phyloP scores from a whole-genome alignment of 2,329 filamentous ascomycete species.

The Massarina eburnea region DNA sequence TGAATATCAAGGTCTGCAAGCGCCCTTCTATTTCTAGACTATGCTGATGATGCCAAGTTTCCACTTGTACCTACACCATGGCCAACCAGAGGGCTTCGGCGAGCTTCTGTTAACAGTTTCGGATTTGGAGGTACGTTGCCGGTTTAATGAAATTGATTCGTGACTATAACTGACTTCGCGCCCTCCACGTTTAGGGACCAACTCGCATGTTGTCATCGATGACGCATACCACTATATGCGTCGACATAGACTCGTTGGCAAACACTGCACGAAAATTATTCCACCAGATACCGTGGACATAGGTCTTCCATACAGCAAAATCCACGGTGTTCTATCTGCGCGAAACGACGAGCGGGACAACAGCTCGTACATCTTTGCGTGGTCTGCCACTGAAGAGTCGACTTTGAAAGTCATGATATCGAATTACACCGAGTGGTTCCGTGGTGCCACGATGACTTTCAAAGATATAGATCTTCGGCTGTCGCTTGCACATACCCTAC shows the following conservation, averaged over 20 bases:
- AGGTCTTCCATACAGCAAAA: background rate
- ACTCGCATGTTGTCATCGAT: constrained; percentile 16
- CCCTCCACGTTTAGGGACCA: too few species aligned
- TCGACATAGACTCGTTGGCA: background rate
- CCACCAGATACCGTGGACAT: too few species aligned
- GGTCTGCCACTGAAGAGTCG: background rate
- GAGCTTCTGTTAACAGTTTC: constrained; percentile 14
- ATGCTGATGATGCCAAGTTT: constrained; percentile 12
- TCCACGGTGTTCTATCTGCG: background rate
- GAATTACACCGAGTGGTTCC: too few species aligned
- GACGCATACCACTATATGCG: constrained; percentile 24
- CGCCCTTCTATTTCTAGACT: constrained; percentile 8
- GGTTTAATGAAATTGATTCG: too few species aligned
- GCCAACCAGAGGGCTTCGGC: constrained; percentile 9
- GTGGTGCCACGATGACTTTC: too few species aligned
- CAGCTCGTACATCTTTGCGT: background rate
- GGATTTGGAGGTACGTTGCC: constrained; percentile 17
- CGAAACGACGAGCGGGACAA: background rate
- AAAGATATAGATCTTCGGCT: too few species aligned
- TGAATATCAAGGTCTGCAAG: too few species aligned
- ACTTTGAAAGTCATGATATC: background rate
- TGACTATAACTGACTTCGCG: too few species aligned
- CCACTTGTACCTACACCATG: constrained; percentile 11
- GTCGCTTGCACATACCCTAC: background rate
- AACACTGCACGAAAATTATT: background rate